Evolutionary conservation across 129 eudicot species (phyloP).

Genomic region (Tanacetum coccineum): DNA sequence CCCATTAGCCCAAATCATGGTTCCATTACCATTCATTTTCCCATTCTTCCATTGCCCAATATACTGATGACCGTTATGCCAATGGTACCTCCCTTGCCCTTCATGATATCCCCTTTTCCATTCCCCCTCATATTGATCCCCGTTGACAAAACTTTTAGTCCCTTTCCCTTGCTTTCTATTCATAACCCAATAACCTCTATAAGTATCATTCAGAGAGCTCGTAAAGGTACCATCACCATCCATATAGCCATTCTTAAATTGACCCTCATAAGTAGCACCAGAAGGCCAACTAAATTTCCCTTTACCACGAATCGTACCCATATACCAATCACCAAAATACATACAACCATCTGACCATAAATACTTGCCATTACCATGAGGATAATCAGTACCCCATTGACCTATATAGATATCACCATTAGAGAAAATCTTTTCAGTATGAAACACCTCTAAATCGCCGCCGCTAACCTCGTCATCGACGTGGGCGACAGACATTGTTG

Average conservation of each 20-base stretch:
- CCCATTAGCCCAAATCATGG: slow-evolving; percentile 76
- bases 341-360: slow-evolving; percentile 87
- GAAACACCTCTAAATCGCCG: slow-evolving; percentile 31
- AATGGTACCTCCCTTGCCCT: slow-evolving; percentile 77
- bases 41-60: slow-evolving; percentile 86
- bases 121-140: slow-evolving; percentile 74
- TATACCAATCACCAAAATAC: slow-evolving; percentile 71
- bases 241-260: slow-evolving; percentile 69
- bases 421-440: slow-evolving; percentile 43
- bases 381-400: slow-evolving; percentile 58
- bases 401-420: slow-evolving; percentile 72
- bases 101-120: slow-evolving; percentile 74
- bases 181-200: slow-evolving; percentile 70
- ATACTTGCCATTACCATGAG: slow-evolving; percentile 80
- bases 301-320: slow-evolving; percentile 57
- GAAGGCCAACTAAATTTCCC: slow-evolving; percentile 87
- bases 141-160: slow-evolving; percentile 36
- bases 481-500: slow-evolving; percentile 95
- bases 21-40: slow-evolving; percentile 66
- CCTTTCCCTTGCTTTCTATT: slow-evolving; percentile 84
- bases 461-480: slow-evolving; percentile 59
- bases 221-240: slow-evolving; percentile 79
- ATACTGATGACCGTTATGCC: slow-evolving; percentile 74
- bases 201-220: slow-evolving; percentile 47
- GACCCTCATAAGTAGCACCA: slow-evolving; percentile 82